phyloP scores from a whole-genome alignment of 345 rosid species.

The Pugionium dolabratum region DNA sequence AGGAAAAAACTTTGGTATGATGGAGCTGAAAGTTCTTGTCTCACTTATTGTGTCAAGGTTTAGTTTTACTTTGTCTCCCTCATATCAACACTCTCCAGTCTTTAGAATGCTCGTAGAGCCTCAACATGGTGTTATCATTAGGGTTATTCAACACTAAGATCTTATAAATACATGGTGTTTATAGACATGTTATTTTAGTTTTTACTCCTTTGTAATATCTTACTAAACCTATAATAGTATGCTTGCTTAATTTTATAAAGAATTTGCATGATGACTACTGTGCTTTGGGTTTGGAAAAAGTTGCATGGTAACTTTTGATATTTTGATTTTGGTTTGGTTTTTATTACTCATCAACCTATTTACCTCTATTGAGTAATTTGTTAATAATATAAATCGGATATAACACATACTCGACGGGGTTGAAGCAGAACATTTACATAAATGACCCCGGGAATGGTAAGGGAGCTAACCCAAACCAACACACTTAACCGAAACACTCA shows the following conservation, averaged over 20 bases:
- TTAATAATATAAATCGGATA: neutral
- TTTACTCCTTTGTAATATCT: slow-evolving; percentile 16
- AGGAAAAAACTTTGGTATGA: slow-evolving; percentile 73
- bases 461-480: slow-evolving; percentile 55
- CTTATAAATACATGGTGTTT: neutral
- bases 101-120: slow-evolving; percentile 75
- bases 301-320: neutral
- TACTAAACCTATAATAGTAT: neutral
- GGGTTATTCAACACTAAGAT: slow-evolving; percentile 20
- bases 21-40: slow-evolving; percentile 60
- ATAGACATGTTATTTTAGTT: slow-evolving; percentile 1
- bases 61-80: slow-evolving; percentile 59
- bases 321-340: neutral
- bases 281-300: neutral
- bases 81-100: slow-evolving; percentile 66
- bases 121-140: slow-evolving; percentile 60
- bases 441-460: slow-evolving; percentile 59
- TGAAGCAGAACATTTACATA: slow-evolving; percentile 59
- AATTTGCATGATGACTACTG: neutral
- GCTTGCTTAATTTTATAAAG: too few species aligned
- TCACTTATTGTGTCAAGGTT: slow-evolving; percentile 67
- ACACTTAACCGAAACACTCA: slow-evolving; percentile 53
- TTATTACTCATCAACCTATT: neutral
- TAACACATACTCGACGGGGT: slow-evolving; percentile 65
- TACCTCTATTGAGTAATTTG: slow-evolving; percentile 3